A percentile compares a stretch with the other conserved stretches of the same genome.
Conservation (phyloP, 2,329 filamentous ascomycete genomes). For the Dactylella cylindrospora region DNA sequence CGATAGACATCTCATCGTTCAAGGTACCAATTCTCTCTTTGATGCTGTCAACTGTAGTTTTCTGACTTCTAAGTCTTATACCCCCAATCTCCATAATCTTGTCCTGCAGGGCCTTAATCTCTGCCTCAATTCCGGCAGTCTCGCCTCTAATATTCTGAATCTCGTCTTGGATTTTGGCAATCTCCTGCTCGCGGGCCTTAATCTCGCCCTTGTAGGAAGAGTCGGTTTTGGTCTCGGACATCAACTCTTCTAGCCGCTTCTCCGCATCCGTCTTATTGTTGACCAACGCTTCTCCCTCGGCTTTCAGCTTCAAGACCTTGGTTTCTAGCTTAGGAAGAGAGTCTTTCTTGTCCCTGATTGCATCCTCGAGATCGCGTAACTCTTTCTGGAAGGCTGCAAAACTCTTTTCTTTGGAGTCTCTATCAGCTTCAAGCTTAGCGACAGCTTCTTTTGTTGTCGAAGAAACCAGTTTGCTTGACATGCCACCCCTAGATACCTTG, state of each 20-base stretch:
- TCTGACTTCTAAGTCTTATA: constrained; percentile 85
- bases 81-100: constrained; percentile 99
- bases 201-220: constrained; percentile 76
- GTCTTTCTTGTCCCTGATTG: constrained; percentile 70
- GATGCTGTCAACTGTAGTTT: constrained; percentile 82
- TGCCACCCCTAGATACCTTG: constrained; percentile 83
- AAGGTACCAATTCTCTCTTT: constrained; percentile 82
- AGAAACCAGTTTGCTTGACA: constrained; percentile 93
- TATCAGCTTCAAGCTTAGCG: constrained; percentile 78
- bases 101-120: constrained; percentile 89
- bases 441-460: constrained; percentile 89
- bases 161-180: constrained; percentile 72
- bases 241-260: constrained; percentile 80
- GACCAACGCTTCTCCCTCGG: constrained; percentile 84
- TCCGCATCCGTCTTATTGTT: constrained; percentile 81
- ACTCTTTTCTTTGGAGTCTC: constrained; percentile 78
- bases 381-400: constrained; percentile 83
- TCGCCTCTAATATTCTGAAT: constrained; percentile 77
- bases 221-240: constrained; percentile 55
- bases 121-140: constrained; percentile 84
- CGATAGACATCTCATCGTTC: constrained; percentile 77
- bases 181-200: constrained; percentile 76
- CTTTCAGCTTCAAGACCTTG: constrained; percentile 81
- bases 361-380: constrained; percentile 74
- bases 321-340: constrained; percentile 84